phyloP scores from a whole-genome alignment of 2,329 filamentous ascomycete species.

The Calonectria leucothoes region DNA sequence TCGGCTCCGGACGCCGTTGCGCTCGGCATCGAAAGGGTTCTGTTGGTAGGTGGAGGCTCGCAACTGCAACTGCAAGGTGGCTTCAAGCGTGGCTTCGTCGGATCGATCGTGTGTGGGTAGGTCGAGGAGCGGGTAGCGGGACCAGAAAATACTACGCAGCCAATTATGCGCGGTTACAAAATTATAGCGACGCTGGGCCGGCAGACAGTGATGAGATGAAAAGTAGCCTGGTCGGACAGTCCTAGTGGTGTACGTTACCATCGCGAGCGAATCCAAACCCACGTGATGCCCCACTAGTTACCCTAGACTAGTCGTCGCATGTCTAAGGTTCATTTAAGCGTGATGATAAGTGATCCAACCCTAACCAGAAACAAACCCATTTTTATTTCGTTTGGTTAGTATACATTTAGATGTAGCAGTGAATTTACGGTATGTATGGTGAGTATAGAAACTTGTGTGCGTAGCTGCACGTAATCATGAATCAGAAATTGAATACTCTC shows the following conservation, averaged over 20 bases:
- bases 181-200: constrained; percentile 3
- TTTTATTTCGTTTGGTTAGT: background rate
- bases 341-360: background rate
- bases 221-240: constrained; percentile 18
- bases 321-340: background rate
- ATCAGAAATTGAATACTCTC: too few species aligned
- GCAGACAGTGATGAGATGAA: constrained; percentile 10
- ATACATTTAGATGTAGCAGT: background rate
- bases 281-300: constrained; percentile 22
- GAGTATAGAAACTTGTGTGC: background rate
- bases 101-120: background rate
- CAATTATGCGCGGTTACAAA: background rate
- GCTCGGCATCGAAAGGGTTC: constrained; percentile 50
- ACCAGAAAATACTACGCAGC: background rate
- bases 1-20: constrained; percentile 67
- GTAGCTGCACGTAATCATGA: too few species aligned
- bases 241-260: constrained; percentile 17
- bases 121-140: background rate
- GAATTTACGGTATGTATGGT: background rate
- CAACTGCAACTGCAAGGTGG: background rate
- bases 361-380: background rate
- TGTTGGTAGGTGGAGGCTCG: background rate
- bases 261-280: constrained; percentile 12
- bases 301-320: constrained; percentile 4
- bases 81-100: constrained; percentile 12